Evolutionary conservation across 2,329 filamentous ascomycete genomes (phyloP), one percentile per base, ranked within the genome.

Genomic region (Trichothecium roseum): DNA sequence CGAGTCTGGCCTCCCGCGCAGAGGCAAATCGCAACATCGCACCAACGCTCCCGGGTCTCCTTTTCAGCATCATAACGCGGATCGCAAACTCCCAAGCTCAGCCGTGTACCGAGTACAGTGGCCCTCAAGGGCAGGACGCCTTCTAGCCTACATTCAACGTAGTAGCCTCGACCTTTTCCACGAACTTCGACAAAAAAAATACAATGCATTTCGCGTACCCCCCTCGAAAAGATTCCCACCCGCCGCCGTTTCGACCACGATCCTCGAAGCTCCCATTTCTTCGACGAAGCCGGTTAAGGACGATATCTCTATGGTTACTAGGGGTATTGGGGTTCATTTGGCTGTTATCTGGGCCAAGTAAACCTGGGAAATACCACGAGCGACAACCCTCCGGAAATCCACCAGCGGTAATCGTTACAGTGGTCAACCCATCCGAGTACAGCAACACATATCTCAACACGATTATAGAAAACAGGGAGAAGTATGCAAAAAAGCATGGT

Each of bases 171-270:
- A n/a, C n/a, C n/a, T n/a, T n/a, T n/a, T n/a, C n/a, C n/a, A 47
- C 30, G 26, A 18, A 18, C 7, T 18, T 20, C 31, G 14, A 33
- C n/a, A 29, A 7, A 29, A 6, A 14, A 5, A 44, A 41, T 51
- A 66, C 49, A 47, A 91, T 94, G 86, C 88, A 94, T 59, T 87
- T 89, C 68, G 86, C 88, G 44, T 79, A 93, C 49, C 87, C 87
- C 37, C 76, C 85, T 51, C 81, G 87, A 58, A 94, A 89, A 63
- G 78, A 74, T 52, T 89, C 84, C 45, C 78, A 81, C 53, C 76
- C 82, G 45, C 75, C 78, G 45, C 78, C 81, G 20, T 89, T 84
- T 60, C 69, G 70, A 44, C 68, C 73, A 32, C 70, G 77, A 50
- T 68, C 72, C 44, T 63, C 76, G 51, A 62, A 68, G 46, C 56